Evolutionary conservation across 108 stramenopile species (phyloP), one percentile per base, ranked within the genome.

Genomic region (Cyclostephanos tholiformis): DNA sequence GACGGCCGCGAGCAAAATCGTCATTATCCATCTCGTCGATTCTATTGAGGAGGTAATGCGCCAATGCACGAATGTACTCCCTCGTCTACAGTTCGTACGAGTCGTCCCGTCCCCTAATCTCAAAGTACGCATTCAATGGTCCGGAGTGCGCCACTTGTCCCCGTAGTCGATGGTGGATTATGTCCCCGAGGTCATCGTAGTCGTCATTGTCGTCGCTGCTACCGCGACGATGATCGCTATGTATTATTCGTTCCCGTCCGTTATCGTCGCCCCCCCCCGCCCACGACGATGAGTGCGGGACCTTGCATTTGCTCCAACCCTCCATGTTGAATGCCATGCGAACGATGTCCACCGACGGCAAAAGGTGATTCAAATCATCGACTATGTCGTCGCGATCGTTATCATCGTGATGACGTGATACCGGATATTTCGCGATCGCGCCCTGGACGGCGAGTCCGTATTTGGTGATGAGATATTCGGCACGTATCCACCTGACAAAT

Each of bases 51-150:
- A 95, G 67, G 57, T 95, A 92, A n/a, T 71, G 61, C 1, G 90
- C 94, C 73, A 95, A 69, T 38, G 69, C 85, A 44, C 82, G 68
- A 7, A 95, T 70, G 50, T 92, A 95, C 60, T 93, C 89, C 53
- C 69, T 60, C 6, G 88, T 93, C 86, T 87, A 93, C 23, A 95
- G 61, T 63, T 95, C 90, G 71, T 91, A 93, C 13, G 89, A 86
- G 49, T 84, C 75, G n/a, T 75, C 82, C 72, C 86, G 71, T 32
- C 57, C 27, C 70, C 79, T 69, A 72, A 80, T 80, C 74, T 93
- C 91, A 66, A 90, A 91, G 53, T 90, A 75, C 13, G 84, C 76
- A 79, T 95, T 95, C 25, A 93, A 75, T 11, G 91, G 87, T 32
- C 91, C 88, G 57, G 88, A 86, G 48, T 51, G 58, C 14, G 17